Evolutionary conservation across 257 asterid genomes (phyloP), one percentile per base, ranked within the genome.

Genomic region (Plantago ovata): DNA sequence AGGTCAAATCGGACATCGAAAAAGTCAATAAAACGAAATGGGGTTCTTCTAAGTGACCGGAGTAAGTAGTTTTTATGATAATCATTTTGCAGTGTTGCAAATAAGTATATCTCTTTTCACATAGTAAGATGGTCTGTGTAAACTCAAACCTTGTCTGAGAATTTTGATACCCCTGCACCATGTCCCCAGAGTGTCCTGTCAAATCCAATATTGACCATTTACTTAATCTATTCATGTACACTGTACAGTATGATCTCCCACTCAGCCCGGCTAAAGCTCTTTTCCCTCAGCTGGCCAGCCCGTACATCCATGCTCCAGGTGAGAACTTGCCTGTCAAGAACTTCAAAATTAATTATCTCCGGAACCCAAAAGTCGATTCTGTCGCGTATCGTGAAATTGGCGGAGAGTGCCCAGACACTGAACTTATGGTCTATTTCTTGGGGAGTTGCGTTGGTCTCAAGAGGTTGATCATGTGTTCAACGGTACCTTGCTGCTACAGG

Each of bases 401-500:
- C 3, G 24, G 53, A 24, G 21, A 48, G 32, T 48, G 53, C 21
- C 53, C 21, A 9, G 53, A 48, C 32, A 18, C 21, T 48, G 53
- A 48, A 48, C 53, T 19, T 19, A 14, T 48, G 18, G 32, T 23
- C 5, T 48, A 48, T 19, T 18, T 48, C 3, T 6, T 47, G 32
- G 21, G 53, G 10, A 48, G 53, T 48, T 48, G 53, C 21, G 53
- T 19, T 19, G 53, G n/a, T 48, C 53, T 48, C 12, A 32, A 48
- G 53, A 48, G n/a, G 32, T 48, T 48, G n/a, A n/a, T 48, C 21
- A 18, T 48, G 6, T 48, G 53, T 18, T 18, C 53, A 9, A 3
- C 22, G 52, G 19, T 20, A 46, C 23, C 8, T 9, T 47, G 53
- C 11, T 0, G 16, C 0, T 47, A 47, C 53, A 3, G 20, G 28